Evolutionary conservation across 495 filamentous ascomycete genomes (phyloP).

Genomic region (Penicillium coffeae): DNA sequence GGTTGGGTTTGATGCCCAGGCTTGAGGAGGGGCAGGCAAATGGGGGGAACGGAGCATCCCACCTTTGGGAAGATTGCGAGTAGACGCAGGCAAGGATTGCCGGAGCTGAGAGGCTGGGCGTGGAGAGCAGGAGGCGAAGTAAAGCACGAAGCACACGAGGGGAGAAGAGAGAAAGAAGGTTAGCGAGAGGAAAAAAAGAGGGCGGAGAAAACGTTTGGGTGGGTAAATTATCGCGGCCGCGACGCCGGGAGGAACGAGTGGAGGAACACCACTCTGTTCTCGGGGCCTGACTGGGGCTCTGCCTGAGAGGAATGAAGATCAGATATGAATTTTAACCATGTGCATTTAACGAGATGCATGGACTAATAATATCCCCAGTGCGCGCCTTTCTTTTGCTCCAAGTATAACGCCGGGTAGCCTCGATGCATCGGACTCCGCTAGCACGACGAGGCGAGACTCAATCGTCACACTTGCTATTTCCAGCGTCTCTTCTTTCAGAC

Average conservation of each 20-base stretch:
- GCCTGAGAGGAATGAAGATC: too few relatives aligned
- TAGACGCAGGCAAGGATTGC: too few relatives aligned
- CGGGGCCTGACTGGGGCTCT: not conserved
- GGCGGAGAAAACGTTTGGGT: slow-evolving; percentile 7
- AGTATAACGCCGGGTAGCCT: too few relatives aligned
- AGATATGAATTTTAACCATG: too few relatives aligned
- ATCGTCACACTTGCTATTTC: not conserved
- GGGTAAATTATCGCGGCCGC: slow-evolving; percentile 2
- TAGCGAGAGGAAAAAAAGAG: slow-evolving; percentile 11
- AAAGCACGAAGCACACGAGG: slow-evolving; percentile 5
- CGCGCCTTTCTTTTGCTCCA: too few relatives aligned
- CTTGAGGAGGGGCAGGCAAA: slow-evolving; percentile 18
- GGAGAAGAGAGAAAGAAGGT: slow-evolving; percentile 13
- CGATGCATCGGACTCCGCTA: not conserved
- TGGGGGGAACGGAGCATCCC: slow-evolving; percentile 9
- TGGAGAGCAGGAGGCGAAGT: not conserved
- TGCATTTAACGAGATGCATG: too few relatives aligned
- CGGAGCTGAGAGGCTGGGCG: too few relatives aligned
- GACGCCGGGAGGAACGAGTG: slow-evolving; percentile 4
- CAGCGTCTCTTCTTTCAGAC: not conserved
- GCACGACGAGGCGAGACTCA: not conserved
- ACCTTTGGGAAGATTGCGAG: slow-evolving; percentile 6
- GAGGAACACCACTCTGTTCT: not conserved
- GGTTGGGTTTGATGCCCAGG: not conserved
- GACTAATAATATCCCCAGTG: too few relatives aligned